Evolutionary conservation across 352 stramenopile genomes (phyloP).

Genomic region (Phytopythium montanum): DNA sequence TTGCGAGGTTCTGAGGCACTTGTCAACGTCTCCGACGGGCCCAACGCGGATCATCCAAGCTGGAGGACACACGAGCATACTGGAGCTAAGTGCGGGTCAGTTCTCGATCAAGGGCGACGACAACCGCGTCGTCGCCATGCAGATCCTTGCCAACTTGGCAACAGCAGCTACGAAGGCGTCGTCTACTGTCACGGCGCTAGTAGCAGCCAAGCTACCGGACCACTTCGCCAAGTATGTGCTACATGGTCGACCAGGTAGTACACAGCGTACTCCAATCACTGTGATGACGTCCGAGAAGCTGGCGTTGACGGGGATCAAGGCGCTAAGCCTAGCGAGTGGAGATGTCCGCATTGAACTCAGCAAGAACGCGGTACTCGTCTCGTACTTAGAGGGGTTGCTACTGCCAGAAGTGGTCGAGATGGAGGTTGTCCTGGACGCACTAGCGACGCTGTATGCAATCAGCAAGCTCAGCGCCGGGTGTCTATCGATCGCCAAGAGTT

Average conservation of each 20-base stretch:
- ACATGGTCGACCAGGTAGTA: not conserved
- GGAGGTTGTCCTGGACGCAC: constrained; percentile 16
- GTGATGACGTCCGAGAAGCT: not conserved
- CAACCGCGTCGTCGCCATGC: constrained; percentile 21
- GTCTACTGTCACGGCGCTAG: constrained; percentile 20
- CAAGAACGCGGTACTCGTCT: constrained; percentile 21
- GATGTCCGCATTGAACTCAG: constrained; percentile 26
- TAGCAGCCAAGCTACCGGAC: constrained; percentile 39
- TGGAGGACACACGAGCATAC: constrained; percentile 29
- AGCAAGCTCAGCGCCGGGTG: constrained; percentile 11
- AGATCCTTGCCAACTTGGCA: constrained; percentile 50
- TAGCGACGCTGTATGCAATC: constrained; percentile 18
- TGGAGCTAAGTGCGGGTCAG: constrained; percentile 41
- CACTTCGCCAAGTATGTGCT: constrained; percentile 43
- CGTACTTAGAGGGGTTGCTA: constrained; percentile 26
- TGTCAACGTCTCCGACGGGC: constrained; percentile 30
- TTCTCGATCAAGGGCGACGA: constrained; percentile 5
- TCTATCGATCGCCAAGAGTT: constrained; percentile 1
- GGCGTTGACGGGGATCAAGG: constrained; percentile 29
- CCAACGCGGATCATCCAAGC: constrained; percentile 36
- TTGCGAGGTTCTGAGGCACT: constrained; percentile 38
- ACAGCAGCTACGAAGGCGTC: constrained; percentile 11
- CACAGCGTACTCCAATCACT: not conserved
- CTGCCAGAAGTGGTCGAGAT: constrained; percentile 1
- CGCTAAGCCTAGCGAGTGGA: constrained; percentile 32